Conservation (phyloP, 768 basidiomycete species). For the Lactarius sp. region DNA sequence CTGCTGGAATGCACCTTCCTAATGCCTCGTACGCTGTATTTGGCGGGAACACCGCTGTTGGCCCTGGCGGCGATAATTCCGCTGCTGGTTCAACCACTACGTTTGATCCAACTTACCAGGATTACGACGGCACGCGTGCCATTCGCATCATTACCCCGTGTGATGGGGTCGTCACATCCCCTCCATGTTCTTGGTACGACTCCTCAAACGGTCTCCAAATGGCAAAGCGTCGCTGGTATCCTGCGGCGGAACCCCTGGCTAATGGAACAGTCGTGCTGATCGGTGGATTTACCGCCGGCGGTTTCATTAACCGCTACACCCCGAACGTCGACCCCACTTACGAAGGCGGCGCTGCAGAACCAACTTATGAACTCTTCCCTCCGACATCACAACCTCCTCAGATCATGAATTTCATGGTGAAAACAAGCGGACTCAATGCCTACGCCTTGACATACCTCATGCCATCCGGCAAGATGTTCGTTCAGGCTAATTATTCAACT, state of each 20-base stretch:
- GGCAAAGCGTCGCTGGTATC: conserved; percentile 73
- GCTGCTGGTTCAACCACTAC: conserved; percentile 38
- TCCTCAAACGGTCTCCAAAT: conserved; percentile 55
- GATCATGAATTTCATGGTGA: conserved; percentile 60
- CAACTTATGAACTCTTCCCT: conserved; percentile 81
- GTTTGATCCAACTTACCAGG: conserved; percentile 64
- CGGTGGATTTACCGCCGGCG: conserved; percentile 74
- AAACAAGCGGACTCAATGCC: conserved; percentile 71
- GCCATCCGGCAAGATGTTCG: conserved; percentile 69
- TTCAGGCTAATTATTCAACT: conserved; percentile 39
- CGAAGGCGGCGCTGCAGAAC: conserved; percentile 69
- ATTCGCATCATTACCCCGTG: conserved; percentile 85
- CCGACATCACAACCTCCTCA: conserved; percentile 43
- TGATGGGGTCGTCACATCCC: conserved; percentile 39
- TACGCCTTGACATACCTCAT: conserved; percentile 73
- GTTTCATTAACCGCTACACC: conserved; percentile 70
- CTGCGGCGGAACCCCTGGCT: conserved; percentile 62
- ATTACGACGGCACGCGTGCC: conserved; percentile 74
- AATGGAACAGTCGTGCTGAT: conserved; percentile 79
- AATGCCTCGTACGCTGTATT: conserved; percentile 72
- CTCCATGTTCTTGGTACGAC: conserved; percentile 71
- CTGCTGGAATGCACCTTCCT: conserved; percentile 76
- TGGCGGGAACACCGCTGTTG: conserved; percentile 76
- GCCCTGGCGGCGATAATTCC: conserved; percentile 56
- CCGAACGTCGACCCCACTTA: conserved; percentile 61